A percentile compares a stretch with the other conserved stretches of the same genome.
Conservation (phyloP, 306 rosid species). For the Purshia tridentata region DNA sequence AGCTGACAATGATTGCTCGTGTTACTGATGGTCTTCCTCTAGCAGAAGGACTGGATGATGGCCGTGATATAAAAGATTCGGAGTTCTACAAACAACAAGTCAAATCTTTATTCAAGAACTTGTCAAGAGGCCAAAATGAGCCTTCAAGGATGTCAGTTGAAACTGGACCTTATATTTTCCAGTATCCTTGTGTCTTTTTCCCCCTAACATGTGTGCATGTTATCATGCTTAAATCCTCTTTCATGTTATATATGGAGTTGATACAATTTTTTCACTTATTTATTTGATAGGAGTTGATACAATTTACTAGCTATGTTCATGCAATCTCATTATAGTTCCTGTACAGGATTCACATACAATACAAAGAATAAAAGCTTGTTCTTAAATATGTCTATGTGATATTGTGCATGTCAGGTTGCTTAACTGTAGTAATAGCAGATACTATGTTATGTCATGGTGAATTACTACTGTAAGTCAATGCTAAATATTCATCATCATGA, state of each 20-base stretch:
- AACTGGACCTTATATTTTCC: slow-evolving; percentile 85
- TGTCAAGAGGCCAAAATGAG: slow-evolving; percentile 82
- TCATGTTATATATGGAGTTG: too few relatives aligned
- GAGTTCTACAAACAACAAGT: slow-evolving; percentile 91
- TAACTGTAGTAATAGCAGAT: neutral
- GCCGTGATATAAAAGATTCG: slow-evolving; percentile 70
- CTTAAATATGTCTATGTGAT: neutral
- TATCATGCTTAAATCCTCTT: neutral
- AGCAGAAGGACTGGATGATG: slow-evolving; percentile 92
- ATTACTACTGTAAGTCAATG: too few relatives aligned
- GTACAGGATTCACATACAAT: neutral
- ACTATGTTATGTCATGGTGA: neutral
- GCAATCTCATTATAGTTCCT: neutral
- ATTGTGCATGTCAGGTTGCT: neutral
- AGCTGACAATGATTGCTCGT: slow-evolving; percentile 95
- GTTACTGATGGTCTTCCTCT: slow-evolving; percentile 92
- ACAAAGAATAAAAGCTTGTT: neutral
- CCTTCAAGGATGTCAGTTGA: slow-evolving; percentile 96
- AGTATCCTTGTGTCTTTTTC: slow-evolving; percentile 63
- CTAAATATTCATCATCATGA: too few relatives aligned
- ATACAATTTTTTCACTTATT: neutral
- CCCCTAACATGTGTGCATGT: neutral
- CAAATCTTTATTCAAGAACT: slow-evolving; percentile 88
- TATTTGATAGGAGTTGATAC: neutral
- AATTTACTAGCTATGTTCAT: neutral